phyloP scores from a whole-genome alignment of 345 rosid species.

The Ceriops zippeliana region DNA sequence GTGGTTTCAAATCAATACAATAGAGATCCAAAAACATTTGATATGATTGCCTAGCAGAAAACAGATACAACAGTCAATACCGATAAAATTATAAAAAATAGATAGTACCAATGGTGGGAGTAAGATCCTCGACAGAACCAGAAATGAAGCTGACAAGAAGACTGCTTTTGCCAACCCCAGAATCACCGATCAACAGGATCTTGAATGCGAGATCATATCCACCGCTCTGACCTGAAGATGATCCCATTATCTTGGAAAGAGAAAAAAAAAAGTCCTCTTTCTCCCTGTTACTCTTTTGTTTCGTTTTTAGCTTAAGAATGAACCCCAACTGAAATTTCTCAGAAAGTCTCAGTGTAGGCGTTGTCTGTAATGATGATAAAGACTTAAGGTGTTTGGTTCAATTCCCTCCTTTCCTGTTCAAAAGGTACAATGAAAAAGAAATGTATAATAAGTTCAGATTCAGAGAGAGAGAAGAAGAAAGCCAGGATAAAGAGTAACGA shows the following conservation, averaged over 20 bases:
- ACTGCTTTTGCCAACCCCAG: slow-evolving; percentile 95
- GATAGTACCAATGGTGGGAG: slow-evolving; percentile 80
- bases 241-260: slow-evolving; percentile 52
- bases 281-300: slow-evolving; percentile 1
- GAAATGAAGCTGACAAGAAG: slow-evolving; percentile 97
- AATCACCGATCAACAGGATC: slow-evolving; percentile 96
- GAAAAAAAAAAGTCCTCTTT: not conserved
- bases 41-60: not conserved
- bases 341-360: slow-evolving; percentile 11
- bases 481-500: not conserved
- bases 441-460: slow-evolving; percentile 12
- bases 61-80: not conserved
- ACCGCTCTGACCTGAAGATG: slow-evolving; percentile 65
- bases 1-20: slow-evolving; percentile 1
- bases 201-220: slow-evolving; percentile 86
- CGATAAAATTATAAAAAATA: not conserved
- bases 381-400: not conserved
- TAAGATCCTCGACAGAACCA: slow-evolving; percentile 58
- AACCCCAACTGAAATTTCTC: slow-evolving; percentile 2
- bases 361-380: slow-evolving; percentile 36
- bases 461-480: slow-evolving; percentile 9
- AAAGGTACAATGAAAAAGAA: slow-evolving; percentile 34
- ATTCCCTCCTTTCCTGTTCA: slow-evolving; percentile 1
- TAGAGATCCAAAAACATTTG: slow-evolving; percentile 13
- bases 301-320: not conserved